A percentile compares a stretch with the other conserved stretches of the same genome.
Evolutionary conservation across 176 grass and related monocot genomes (phyloP).

Genomic region (Aegilops bicornis): DNA sequence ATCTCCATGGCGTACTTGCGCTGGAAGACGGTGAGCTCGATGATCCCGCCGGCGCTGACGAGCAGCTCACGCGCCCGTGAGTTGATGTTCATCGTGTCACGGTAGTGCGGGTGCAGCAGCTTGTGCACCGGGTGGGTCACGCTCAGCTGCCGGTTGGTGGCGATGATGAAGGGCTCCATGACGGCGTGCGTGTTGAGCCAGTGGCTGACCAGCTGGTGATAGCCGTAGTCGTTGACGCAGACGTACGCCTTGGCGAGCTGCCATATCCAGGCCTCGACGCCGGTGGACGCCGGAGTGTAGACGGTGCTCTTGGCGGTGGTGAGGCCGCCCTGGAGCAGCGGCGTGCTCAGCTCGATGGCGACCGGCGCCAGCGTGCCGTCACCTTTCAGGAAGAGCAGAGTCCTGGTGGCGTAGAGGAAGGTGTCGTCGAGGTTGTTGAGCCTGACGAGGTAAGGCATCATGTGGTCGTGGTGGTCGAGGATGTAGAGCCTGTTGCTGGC

Average conservation of each 20-base stretch:
- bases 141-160: background rate
- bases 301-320: background rate
- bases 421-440: slow-evolving; percentile 3
- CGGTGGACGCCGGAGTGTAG: background rate
- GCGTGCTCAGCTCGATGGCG: background rate
- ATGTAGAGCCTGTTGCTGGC: slow-evolving; percentile 4
- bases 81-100: slow-evolving; percentile 4
- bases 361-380: background rate
- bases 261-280: slow-evolving; percentile 10
- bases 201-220: slow-evolving; percentile 15
- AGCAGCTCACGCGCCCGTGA: background rate
- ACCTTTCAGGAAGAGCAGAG: background rate
- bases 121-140: background rate
- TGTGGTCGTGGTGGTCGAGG: background rate
- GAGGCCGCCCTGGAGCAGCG: background rate
- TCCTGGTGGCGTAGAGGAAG: background rate
- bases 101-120: background rate
- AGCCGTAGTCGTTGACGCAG: background rate
- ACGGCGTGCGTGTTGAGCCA: slow-evolving; percentile 9
- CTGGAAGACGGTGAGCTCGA: background rate
- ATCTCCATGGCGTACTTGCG: slow-evolving; percentile 3
- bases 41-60: background rate
- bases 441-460: background rate
- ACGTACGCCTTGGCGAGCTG: slow-evolving; percentile 22
- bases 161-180: slow-evolving; percentile 1